Evolutionary conservation across 1,284 basidiomycete species (phyloP).

Genomic region (Boletus albobrunnescens): DNA sequence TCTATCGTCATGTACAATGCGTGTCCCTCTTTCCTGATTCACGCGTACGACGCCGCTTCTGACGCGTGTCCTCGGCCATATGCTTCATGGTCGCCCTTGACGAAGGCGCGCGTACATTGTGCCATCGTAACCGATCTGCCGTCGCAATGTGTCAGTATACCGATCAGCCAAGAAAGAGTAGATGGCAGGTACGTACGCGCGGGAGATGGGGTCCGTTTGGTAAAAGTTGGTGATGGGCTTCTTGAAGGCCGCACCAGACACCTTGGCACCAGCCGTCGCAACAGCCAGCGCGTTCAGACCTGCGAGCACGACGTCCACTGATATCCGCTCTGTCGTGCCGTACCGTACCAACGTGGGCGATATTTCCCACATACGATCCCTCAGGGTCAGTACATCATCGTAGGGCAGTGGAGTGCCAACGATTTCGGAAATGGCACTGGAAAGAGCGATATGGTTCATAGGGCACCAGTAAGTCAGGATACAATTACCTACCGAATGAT

Average conservation of each 20-base stretch:
- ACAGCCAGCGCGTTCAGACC: constrained; percentile 65
- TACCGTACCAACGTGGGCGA: constrained; percentile 89
- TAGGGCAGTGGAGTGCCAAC: constrained; percentile 81
- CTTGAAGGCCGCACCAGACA: constrained; percentile 61
- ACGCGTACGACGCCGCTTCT: constrained; percentile 45
- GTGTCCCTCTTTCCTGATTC: background rate
- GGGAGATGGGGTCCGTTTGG: constrained; percentile 86
- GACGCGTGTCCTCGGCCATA: constrained; percentile 37
- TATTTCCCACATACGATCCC: constrained; percentile 97
- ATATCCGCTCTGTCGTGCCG: constrained; percentile 80
- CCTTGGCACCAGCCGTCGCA: constrained; percentile 52
- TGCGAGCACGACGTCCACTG: constrained; percentile 62
- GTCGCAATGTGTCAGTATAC: background rate
- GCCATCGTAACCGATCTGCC: constrained; percentile 82
- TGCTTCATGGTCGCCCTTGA: constrained; percentile 56
- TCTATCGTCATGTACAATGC: constrained; percentile 1
- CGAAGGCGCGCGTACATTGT: constrained; percentile 75
- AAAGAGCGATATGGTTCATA: constrained; percentile 1
- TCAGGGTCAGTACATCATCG: constrained; percentile 82
- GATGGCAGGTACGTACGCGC: constrained; percentile 58
- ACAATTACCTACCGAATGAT: constrained; percentile 68
- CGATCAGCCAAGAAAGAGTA: background rate
- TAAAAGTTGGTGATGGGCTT: constrained; percentile 94
- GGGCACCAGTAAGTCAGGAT: background rate
- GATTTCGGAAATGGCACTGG: constrained; percentile 88